Evolutionary conservation across 2,329 filamentous ascomycete genomes (phyloP), one percentile per base, ranked within the genome.

Genomic region (Drechslerella stenobrocha): DNA sequence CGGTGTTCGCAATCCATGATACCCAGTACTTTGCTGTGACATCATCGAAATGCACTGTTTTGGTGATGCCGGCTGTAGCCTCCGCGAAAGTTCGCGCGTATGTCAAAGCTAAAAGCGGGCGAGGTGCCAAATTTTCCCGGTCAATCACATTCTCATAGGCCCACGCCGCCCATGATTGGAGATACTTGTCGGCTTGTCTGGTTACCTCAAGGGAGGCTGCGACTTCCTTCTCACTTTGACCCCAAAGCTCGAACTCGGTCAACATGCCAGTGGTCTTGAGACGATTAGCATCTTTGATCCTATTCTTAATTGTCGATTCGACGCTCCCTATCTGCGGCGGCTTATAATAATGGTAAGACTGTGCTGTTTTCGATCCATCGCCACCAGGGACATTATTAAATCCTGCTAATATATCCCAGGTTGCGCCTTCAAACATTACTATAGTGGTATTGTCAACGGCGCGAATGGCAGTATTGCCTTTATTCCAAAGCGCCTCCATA

Each of bases 341-440:
- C 3, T 69, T 69, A 35, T 69, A 69, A 42, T 57, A 69, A 26
- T 69, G 64, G 22, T 69, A 69, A 7, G 64, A 69, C 9, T 69
- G 64, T 8, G 64, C 64, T 4, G 64, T 69, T 26, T 69, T 69
- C 9, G 57, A 61, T 8, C 64, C 64, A 46, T 69, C 64, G 3
- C 64, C 64, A 7, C 64, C 64, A 18, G 64, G 64, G 18, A 69
- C 64, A 30, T 69, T 63, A 28, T 69, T 69, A 32, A 69, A 69
- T 2, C 64, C 64, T 2, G 64, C 50, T 2, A 69, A 52, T 7
- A 69, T 69, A 23, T 69, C 64, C 3, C 42, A 69, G 11, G 64
- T 69, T 2, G 57, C 30, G 3, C 64, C 64, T 35, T 69, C 64
- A 40, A 69, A 69, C 51, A 69, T 57, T 2, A 69, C 64, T 32